Base-by-base conservation (phyloP, 2,329 filamentous ascomycete species). In the Chrysoporthe puriensis region DNA sequence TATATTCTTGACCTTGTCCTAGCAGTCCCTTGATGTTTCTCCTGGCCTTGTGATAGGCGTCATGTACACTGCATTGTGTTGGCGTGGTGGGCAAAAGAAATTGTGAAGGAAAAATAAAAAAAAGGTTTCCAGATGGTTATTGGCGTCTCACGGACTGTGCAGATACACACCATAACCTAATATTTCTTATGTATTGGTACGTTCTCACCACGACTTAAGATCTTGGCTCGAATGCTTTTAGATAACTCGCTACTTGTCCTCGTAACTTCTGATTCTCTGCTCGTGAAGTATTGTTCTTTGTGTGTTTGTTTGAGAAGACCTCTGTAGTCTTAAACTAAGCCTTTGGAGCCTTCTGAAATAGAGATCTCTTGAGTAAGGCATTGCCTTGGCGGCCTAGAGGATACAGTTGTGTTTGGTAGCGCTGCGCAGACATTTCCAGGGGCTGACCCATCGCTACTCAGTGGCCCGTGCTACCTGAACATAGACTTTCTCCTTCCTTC, bases 21-120 rank as follows among this genome's bases (percentile, higher is more conserved):
- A 21, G 56, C 42, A 26, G 4, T 26, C 57, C 40, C 54, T 57
- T 21, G 43, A 43, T 7, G 18, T 9, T 59, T 43, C 36, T 40
- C 6, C 36, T 34, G 56, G 56, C 7, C 40, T 59, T 59, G 18
- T 59, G 36, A 43, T 59, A 34, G 36, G 57, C 57, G 9, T 59
- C 36, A 59, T 26, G 57, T 59, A 42, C 42, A 42, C 42, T 16
- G 40, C 57, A 59, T 59, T 44, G 36, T 21, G n/a, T 21, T 43
- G 57, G 57, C 11, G 57, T 59, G 36, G 57, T 59, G 40, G 57
- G 42, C 40, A 59, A 59, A 59, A 44, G 18, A 40, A 2, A 42
- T 43, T 43, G 57, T 42, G 40, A 59, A 44, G n/a, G 21, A 44
- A 4, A 40, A 42, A 26, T 26, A 26, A 26, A 26, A 26, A 26